Base-by-base conservation (phyloP, 331 rosid species). In the Rosa hybrid region DNA sequence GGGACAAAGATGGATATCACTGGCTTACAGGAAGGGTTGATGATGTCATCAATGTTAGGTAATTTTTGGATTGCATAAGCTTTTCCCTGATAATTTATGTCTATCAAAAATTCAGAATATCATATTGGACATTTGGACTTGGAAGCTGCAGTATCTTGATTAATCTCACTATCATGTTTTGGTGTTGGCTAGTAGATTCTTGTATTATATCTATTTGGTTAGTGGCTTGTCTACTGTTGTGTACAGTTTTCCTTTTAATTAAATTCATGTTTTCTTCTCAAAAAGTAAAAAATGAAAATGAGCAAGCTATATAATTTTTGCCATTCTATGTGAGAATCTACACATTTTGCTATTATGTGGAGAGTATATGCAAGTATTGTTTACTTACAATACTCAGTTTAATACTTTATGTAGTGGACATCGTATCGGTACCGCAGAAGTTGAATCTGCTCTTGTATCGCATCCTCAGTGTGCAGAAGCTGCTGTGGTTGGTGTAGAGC, bases 21-120 rank as follows among this genome's bases (percentile, higher is more conserved):
- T 96, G 99, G 99, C 97, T 96, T 68, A 96, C 99, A n/a, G 99
- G 98, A 87, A 90, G 99, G 86, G 99, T 96, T 83, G 99, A 96
- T 14, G 99, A 96, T 81, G 99, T 96, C 79, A 96, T 96, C 84
- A 96, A 96, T 86, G 99, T 96, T 75, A 93, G 99, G 99, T 95
- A 86, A 75, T 76, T 71, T 60, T 80, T 72, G 72, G 34, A 18
- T 77, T 78, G 34, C 46, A 14, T 69, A 53, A 65, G 56, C 62
- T 67, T 59, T 73, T 77, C 42, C 42, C 79, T 84, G 74, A 34
- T 77, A 56, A 48, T 80, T 78, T 68, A 51, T 51, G 45, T 64
- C 70, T 6, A 30, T 34, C 20, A 12, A 64, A 30, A n/a, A 18
- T n/a, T n/a, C 10, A 20, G 27, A 20, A 59, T 59, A 9, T 27